Conservation (phyloP, 176 grass and related monocot species). For the Avena insularis region DNA sequence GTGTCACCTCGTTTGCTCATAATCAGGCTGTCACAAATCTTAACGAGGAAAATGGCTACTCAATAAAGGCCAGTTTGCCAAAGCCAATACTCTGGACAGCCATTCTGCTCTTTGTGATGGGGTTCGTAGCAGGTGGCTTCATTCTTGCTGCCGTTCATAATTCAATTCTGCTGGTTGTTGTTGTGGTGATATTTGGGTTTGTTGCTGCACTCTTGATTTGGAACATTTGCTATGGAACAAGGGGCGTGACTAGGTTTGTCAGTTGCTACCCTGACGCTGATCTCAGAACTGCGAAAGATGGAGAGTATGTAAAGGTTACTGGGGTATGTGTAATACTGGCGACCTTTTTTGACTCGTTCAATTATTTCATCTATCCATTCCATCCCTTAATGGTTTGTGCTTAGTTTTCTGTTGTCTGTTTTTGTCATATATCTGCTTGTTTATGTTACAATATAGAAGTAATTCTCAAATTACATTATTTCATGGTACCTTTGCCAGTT, state of each 20-base stretch:
- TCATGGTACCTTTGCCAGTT: constrained; percentile 4
- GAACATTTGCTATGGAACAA: constrained; percentile 71
- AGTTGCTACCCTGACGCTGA: constrained; percentile 75
- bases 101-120: constrained; percentile 70
- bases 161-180: constrained; percentile 55
- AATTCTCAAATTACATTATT: constrained; percentile 12
- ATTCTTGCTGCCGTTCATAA: constrained; percentile 76
- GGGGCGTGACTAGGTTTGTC: constrained; percentile 64
- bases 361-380: constrained; percentile 16
- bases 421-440: constrained; percentile 12
- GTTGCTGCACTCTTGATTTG: constrained; percentile 66
- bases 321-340: constrained; percentile 66
- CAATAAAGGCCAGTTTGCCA: constrained; percentile 62
- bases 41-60: constrained; percentile 58
- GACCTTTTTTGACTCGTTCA: background rate
- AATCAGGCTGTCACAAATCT: constrained; percentile 83
- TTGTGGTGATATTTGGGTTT: constrained; percentile 57
- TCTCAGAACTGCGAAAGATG: constrained; percentile 82
- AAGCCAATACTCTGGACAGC: constrained; percentile 59
- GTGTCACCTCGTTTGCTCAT: constrained; percentile 60
- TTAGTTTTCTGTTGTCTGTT: constrained; percentile 8
- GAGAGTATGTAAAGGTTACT: constrained; percentile 86
- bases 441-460: constrained; percentile 28
- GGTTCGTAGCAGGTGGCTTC: constrained; percentile 62
- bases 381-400: background rate